Conservation (phyloP, 2,329 filamentous ascomycete species). For the Seiridium cupressi region DNA sequence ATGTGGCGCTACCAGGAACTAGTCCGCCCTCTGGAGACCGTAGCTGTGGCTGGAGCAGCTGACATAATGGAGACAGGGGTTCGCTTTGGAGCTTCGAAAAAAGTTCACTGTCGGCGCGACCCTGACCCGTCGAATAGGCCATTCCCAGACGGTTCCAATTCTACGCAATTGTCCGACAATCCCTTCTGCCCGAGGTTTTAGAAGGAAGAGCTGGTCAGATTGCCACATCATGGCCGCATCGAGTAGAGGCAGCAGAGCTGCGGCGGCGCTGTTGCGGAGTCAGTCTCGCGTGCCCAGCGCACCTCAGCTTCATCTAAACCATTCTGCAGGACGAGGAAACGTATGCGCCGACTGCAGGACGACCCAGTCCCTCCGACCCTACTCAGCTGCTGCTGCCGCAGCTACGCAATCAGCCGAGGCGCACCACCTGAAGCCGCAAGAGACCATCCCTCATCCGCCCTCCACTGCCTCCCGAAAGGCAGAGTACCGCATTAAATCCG, state of each 20-base stretch:
- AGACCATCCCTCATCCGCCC: constrained; percentile 26
- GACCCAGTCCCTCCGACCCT: constrained; percentile 25
- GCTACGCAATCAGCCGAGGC: constrained; percentile 36
- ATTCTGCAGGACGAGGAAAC: constrained; percentile 20
- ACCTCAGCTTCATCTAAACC: constrained; percentile 27
- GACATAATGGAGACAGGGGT: constrained; percentile 11
- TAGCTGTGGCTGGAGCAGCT: not conserved
- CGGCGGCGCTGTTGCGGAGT: constrained; percentile 51
- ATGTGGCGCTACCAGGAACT: no score
- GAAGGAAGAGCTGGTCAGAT: constrained; percentile 13
- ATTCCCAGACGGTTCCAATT: constrained; percentile 10
- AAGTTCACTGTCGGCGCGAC: constrained; percentile 7
- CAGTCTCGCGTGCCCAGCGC: constrained; percentile 29
- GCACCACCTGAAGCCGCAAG: constrained; percentile 31
- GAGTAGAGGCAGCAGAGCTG: constrained; percentile 53
- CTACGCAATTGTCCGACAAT: constrained; percentile 8
- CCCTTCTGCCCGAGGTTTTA: constrained; percentile 6
- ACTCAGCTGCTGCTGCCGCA: constrained; percentile 27
- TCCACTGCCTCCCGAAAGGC: constrained; percentile 22
- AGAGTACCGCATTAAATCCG: constrained; percentile 54
- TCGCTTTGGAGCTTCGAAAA: constrained; percentile 10
- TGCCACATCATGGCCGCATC: constrained; percentile 48
- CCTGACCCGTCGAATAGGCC: not conserved
- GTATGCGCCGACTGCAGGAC: constrained; percentile 34
- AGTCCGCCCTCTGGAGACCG: no score